Conservation (phyloP, 2,329 filamentous ascomycete genomes). For the Cladosporium sp. region DNA sequence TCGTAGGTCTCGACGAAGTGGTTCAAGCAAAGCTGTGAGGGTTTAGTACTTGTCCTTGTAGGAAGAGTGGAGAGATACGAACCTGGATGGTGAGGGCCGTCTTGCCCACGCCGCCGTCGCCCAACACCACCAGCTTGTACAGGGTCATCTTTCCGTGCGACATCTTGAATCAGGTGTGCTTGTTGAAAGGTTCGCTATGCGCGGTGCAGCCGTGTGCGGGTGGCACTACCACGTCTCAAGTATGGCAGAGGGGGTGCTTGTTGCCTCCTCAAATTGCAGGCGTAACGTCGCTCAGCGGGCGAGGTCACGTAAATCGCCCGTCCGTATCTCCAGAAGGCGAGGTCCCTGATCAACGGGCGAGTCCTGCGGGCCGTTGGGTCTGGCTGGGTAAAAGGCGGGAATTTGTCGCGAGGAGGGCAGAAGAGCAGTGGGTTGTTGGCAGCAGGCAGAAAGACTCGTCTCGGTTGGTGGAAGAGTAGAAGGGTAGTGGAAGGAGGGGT, state of each 20-base stretch:
- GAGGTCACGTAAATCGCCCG: slow-evolving; percentile 10
- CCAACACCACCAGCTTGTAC: slow-evolving; percentile 95
- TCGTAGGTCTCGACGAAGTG: slow-evolving; percentile 95
- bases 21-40: slow-evolving; percentile 81
- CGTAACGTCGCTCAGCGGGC: slow-evolving; percentile 16
- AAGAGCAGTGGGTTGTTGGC: neutral
- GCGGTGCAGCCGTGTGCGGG: slow-evolving; percentile 7
- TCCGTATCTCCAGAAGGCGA: slow-evolving; percentile 18
- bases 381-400: slow-evolving; percentile 21
- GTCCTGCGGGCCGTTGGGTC: slow-evolving; percentile 19
- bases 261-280: slow-evolving; percentile 6
- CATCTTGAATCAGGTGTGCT: slow-evolving; percentile 28
- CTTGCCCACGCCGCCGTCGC: slow-evolving; percentile 97
- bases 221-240: slow-evolving; percentile 17
- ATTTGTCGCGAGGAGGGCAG: slow-evolving; percentile 12
- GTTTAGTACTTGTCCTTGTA: slow-evolving; percentile 1
- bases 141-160: slow-evolving; percentile 44
- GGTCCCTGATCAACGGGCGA: slow-evolving; percentile 21
- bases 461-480: neutral
- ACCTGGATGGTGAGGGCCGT: slow-evolving; percentile 94
- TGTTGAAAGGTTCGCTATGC: slow-evolving; percentile 3
- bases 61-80: slow-evolving; percentile 21
- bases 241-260: neutral
- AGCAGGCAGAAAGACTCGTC: slow-evolving; percentile 4
- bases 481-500: neutral